Evolutionary conservation across 2,329 filamentous ascomycete species (phyloP).

Genomic region (Myriangium duriaei): DNA sequence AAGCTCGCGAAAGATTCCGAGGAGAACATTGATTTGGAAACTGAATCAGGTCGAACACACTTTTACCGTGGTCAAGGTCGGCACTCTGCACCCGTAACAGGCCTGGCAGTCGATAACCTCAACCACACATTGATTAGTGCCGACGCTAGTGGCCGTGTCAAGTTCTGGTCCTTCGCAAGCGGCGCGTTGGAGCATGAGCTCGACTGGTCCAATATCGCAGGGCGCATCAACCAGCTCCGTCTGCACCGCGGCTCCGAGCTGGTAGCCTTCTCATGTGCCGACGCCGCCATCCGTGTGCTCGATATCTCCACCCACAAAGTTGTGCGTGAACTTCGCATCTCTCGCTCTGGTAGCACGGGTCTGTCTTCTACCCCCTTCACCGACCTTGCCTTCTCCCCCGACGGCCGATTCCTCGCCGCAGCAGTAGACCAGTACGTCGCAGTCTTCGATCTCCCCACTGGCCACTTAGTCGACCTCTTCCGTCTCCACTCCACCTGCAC

Average conservation of each 20-base stretch:
- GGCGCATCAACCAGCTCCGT: slow-evolving; percentile 60
- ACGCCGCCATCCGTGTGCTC: slow-evolving; percentile 74
- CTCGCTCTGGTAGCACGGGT: slow-evolving; percentile 23
- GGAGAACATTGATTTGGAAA: slow-evolving; percentile 29
- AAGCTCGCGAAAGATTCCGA: slow-evolving; percentile 36
- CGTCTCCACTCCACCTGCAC: slow-evolving; percentile 66
- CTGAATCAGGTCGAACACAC: slow-evolving; percentile 22
- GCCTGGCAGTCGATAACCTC: slow-evolving; percentile 75
- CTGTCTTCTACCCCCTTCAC: slow-evolving; percentile 17
- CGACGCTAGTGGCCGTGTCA: slow-evolving; percentile 79
- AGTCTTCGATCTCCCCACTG: slow-evolving; percentile 91
- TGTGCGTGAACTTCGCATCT: slow-evolving; percentile 86
- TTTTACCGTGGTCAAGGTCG: slow-evolving; percentile 47
- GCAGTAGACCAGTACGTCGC: slow-evolving; percentile 70
- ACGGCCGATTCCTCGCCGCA: slow-evolving; percentile 87
- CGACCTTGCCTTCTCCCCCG: slow-evolving; percentile 60
- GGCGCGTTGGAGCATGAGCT: slow-evolving; percentile 70
- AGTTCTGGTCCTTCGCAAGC: slow-evolving; percentile 93
- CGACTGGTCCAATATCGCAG: slow-evolving; percentile 64
- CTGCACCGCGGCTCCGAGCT: slow-evolving; percentile 78
- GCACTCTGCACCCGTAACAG: slow-evolving; percentile 73
- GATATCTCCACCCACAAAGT: slow-evolving; percentile 84
- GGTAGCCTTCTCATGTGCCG: slow-evolving; percentile 78
- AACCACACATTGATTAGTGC: slow-evolving; percentile 80
- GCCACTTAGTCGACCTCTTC: slow-evolving; percentile 88